These are phyloP conservation scores for Cordyceps farinosa DNA, from an alignment of 2,329 filamentous ascomycete species.

Conservation along the genomic window DNA sequence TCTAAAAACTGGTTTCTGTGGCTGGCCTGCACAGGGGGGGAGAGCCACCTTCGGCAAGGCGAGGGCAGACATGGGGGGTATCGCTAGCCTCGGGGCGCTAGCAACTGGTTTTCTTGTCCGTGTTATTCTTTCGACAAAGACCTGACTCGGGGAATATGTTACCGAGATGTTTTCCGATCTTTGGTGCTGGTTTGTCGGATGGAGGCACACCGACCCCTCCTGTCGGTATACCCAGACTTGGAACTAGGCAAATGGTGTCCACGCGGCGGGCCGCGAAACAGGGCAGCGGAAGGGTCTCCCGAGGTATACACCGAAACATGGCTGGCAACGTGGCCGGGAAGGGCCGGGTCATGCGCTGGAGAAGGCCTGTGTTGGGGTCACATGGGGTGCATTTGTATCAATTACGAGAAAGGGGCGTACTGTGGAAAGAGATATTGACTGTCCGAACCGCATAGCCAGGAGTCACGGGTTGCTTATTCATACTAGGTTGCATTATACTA, in stretches of 20 bases:
- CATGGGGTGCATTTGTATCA: background rate
- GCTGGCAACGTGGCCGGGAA: background rate
- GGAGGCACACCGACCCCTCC: background rate
- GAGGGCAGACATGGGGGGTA: constrained; percentile 16
- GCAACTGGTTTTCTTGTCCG: background rate
- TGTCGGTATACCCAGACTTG: background rate
- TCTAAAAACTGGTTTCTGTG: background rate
- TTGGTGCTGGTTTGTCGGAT: background rate
- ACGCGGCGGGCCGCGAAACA: constrained; percentile 4
- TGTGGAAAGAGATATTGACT: constrained; percentile 8
- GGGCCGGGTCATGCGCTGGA: background rate
- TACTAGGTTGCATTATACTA: constrained; percentile 8
- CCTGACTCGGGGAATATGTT: background rate
- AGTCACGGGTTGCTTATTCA: background rate
- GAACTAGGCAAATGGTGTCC: background rate
- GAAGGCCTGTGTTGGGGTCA: background rate
- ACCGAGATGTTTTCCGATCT: background rate
- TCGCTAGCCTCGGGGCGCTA: background rate
- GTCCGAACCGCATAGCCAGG: constrained; percentile 15
- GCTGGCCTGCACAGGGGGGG: background rate
- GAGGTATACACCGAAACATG: background rate
- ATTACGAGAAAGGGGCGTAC: background rate
- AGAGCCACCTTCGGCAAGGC: constrained; percentile 23
- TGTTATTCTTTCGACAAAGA: background rate
- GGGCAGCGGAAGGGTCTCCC: background rate